Percentiles rank a stretch among this genome's conserved stretches.
phyloP scores from a whole-genome alignment of 495 filamentous ascomycete genomes.

The Trypethelium eluteriae region DNA sequence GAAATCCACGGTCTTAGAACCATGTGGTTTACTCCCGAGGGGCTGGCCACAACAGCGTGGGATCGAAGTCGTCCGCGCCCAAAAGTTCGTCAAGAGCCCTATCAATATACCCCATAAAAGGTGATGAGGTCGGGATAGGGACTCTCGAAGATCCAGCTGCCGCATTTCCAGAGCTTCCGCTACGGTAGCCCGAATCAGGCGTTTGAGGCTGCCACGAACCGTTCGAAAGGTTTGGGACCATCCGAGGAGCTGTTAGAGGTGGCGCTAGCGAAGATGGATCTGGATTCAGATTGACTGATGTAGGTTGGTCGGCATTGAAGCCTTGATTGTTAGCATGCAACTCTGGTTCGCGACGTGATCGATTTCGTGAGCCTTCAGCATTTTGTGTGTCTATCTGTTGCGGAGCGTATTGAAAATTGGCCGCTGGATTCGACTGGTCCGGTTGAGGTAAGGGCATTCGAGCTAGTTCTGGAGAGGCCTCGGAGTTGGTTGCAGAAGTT shows the following conservation, averaged over 20 bases:
- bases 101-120: slow-evolving; percentile 3
- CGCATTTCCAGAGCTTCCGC: neutral
- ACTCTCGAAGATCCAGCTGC: neutral
- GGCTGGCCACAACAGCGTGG: neutral
- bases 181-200: slow-evolving; percentile 6
- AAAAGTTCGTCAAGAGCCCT: neutral
- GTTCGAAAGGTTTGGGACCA: slow-evolving; percentile 2
- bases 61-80: neutral
- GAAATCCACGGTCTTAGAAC: too few relatives aligned
- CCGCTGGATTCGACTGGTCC: neutral
- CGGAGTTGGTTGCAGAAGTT: neutral
- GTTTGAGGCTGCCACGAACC: slow-evolving; percentile 8
- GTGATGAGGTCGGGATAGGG: neutral
- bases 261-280: neutral
- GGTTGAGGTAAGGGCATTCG: neutral
- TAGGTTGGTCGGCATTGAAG: neutral
- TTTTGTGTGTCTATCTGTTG: neutral
- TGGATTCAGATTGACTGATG: neutral
- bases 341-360: neutral
- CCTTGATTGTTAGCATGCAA: neutral
- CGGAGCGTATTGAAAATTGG: neutral
- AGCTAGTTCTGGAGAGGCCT: slow-evolving; percentile 3
- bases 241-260: neutral
- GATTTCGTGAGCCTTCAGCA: neutral
- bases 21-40: neutral